phyloP scores from a whole-genome alignment of 2,329 filamentous ascomycete genomes.

The Fusarium sp. region DNA sequence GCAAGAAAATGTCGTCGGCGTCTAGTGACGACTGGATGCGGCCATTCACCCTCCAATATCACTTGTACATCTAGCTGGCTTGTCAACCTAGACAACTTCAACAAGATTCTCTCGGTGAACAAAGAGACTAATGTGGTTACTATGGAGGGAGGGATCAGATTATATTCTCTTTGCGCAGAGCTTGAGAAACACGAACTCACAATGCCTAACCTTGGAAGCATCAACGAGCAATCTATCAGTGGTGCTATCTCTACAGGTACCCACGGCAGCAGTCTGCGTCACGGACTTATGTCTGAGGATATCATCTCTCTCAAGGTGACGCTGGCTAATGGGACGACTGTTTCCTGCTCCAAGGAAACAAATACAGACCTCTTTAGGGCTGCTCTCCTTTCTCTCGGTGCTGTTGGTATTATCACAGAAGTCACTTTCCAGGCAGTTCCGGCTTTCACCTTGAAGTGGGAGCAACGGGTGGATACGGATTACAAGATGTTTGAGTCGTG shows the following conservation, averaged over 20 bases:
- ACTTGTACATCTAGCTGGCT: conserved; percentile 96
- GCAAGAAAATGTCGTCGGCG: conserved; percentile 84
- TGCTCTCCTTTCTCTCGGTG: conserved; percentile 86
- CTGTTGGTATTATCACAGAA: conserved; percentile 90
- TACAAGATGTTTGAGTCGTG: conserved; percentile 76
- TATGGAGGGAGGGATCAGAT: conserved; percentile 88
- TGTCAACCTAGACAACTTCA: conserved; percentile 89
- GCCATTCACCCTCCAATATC: conserved; percentile 90
- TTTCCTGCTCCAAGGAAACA: conserved; percentile 74
- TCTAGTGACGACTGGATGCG: conserved; percentile 87
- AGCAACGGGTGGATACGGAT: conserved; percentile 80
- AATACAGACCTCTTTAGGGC: conserved; percentile 88
- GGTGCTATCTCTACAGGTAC: conserved; percentile 94
- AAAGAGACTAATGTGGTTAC: conserved; percentile 72
- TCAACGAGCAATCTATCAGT: conserved; percentile 92
- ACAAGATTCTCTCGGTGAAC: conserved; percentile 77
- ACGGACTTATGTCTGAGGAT: conserved; percentile 86
- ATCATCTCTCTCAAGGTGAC: conserved; percentile 82
- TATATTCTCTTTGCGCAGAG: conserved; percentile 77
- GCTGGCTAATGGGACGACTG: conserved; percentile 80
- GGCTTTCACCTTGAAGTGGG: conserved; percentile 87
- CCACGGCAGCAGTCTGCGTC: conserved; percentile 85
- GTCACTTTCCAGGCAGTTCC: conserved; percentile 85
- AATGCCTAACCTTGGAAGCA: conserved; percentile 92
- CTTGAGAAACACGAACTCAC: conserved; percentile 82